A percentile compares a stretch with the other conserved stretches of the same genome.
These are phyloP conservation scores for Mucor velutinosus DNA, from an alignment of 371 early-diverging fungal species.

Conservation along the genomic window DNA sequence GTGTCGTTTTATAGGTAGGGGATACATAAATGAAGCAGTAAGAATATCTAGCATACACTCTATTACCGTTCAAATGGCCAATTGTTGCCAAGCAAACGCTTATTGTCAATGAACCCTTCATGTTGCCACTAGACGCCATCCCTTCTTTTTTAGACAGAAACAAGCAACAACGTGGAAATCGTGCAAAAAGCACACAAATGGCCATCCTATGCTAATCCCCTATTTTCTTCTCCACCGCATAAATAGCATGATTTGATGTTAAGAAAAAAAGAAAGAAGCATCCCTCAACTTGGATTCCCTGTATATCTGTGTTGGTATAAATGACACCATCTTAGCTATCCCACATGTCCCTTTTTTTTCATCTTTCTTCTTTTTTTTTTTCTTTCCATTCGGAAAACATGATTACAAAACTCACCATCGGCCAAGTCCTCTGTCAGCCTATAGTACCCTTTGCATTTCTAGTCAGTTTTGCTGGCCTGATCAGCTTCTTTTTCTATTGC, in stretches of 20 bases:
- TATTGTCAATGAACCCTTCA: too few relatives aligned
- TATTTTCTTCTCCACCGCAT: background rate
- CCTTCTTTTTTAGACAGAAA: too few relatives aligned
- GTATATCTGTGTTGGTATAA: background rate
- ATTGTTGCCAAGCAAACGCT: too few relatives aligned
- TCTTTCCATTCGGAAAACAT: background rate
- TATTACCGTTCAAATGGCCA: too few relatives aligned
- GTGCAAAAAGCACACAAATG: too few relatives aligned
- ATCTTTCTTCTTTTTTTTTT: background rate
- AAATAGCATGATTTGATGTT: background rate
- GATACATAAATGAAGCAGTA: too few relatives aligned
- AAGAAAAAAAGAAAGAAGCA: background rate
- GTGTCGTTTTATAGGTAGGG: too few relatives aligned
- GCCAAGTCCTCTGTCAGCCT: conserved; percentile 26
- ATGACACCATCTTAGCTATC: background rate
- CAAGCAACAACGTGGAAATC: too few relatives aligned
- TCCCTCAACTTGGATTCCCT: background rate
- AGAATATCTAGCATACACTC: too few relatives aligned
- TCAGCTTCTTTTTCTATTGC: conserved; percentile 30
- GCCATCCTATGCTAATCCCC: background rate
- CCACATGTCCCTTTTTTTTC: background rate
- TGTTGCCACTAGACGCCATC: too few relatives aligned
- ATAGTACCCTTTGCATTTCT: conserved; percentile 20
- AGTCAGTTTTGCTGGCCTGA: conserved; percentile 12
- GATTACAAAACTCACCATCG: conserved; percentile 18